Base-by-base conservation (phyloP, 331 rosid genomes). In the Spiraea crenata region DNA sequence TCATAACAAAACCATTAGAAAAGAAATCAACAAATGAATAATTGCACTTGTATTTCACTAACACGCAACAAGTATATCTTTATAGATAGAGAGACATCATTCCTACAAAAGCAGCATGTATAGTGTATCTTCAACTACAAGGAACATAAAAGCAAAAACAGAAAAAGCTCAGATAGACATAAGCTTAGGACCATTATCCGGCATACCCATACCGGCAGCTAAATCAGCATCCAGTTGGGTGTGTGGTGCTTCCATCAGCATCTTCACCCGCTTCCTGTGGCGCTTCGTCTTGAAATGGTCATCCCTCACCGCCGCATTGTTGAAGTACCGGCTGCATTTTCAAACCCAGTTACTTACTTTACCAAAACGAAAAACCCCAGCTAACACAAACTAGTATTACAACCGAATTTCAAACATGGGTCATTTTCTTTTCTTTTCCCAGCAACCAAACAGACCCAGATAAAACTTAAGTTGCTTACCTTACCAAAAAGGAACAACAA, bases 141-240 rank as follows among this genome's bases (percentile, higher is more conserved):
- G 6, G 50, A 65, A 47, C 2, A 41, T 40, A 39, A 40, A n/a
- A 34, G 11, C 19, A 14, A 54, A 62, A 35, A 52, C 31, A 37
- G 31, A 70, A 25, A 55, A 61, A 39, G 67, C 73, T 86, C 83
- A 90, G 81, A 87, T 78, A 31, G 91, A 83, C 97, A 90, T 89
- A 41, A 93, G 87, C 87, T 89, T 93, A 38, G 96, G 96, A 51
- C 97, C 99, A 55, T 93, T 91, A 76, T 93, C 99, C 1, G 97
- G 99, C 95, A 82, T 87, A 64, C 99, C 99, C 99, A 93, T 90
- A 57, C 99, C 99, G 31, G 82, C 87, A 42, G 99, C 99, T 81
- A 93, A 65, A 0, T 93, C 99, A 1, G 99, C 99, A 54, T 93
- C 99, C 35, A 93, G 86, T 74, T 93, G 99, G 8, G 89, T 87